A percentile compares a stretch with the other conserved stretches of the same genome.
phyloP scores from a whole-genome alignment of 2,329 filamentous ascomycete species.

The Knufia fluminis region DNA sequence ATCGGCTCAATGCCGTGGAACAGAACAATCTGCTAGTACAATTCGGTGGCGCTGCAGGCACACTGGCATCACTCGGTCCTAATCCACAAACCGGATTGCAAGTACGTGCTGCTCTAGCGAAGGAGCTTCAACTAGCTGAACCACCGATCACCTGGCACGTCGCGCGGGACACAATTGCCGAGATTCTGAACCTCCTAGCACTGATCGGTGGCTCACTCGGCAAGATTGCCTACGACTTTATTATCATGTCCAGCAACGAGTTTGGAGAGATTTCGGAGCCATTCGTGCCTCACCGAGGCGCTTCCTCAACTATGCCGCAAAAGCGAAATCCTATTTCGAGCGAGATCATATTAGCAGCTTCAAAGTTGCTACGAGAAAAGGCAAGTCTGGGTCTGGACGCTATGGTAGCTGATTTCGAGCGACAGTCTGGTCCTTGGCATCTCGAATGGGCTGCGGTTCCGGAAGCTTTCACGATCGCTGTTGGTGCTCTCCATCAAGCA shows the following conservation, averaged over 20 bases:
- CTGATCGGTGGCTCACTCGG: slow-evolving; percentile 46
- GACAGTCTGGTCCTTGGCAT: slow-evolving; percentile 51
- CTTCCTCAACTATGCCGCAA: slow-evolving; percentile 50
- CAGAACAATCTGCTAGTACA: slow-evolving; percentile 43
- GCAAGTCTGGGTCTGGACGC: slow-evolving; percentile 45
- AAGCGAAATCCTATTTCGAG: slow-evolving; percentile 52
- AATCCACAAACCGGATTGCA: slow-evolving; percentile 37
- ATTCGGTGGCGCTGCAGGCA: slow-evolving; percentile 49
- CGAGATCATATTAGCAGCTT: slow-evolving; percentile 47
- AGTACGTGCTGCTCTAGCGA: slow-evolving; percentile 42
- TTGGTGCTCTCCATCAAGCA: slow-evolving; percentile 46
- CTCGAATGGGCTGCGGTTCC: slow-evolving; percentile 50
- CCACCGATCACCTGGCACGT: slow-evolving; percentile 51
- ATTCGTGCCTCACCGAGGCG: slow-evolving; percentile 46
- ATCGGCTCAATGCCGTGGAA: slow-evolving; percentile 41
- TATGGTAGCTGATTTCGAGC: slow-evolving; percentile 51
- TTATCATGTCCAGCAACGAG: slow-evolving; percentile 51
- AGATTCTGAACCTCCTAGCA: slow-evolving; percentile 46
- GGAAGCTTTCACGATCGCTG: slow-evolving; percentile 44
- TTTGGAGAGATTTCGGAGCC: slow-evolving; percentile 47
- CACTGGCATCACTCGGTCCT: slow-evolving; percentile 44
- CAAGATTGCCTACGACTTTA: slow-evolving; percentile 48
- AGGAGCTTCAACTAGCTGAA: slow-evolving; percentile 39
- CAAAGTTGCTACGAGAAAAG: slow-evolving; percentile 45
- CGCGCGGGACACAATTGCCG: slow-evolving; percentile 45